phyloP scores from a whole-genome alignment of 805 yeast genomes.

The Lipomyces chichibuensis region DNA sequence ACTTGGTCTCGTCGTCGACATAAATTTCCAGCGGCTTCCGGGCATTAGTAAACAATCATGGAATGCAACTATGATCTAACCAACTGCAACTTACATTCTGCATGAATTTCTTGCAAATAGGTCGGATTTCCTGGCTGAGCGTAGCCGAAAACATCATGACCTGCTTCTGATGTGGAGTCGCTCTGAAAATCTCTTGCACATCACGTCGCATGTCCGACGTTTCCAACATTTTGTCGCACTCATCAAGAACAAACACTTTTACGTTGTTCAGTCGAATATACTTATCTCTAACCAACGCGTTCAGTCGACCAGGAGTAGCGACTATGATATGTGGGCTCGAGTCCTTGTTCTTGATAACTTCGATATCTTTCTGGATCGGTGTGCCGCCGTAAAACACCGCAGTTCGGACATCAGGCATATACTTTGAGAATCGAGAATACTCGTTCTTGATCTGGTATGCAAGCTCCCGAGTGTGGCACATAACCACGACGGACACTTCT shows the following conservation, averaged over 20 bases:
- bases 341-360: slow-evolving; percentile 85
- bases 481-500: slow-evolving; percentile 89
- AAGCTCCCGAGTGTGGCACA: slow-evolving; percentile 98
- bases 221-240: slow-evolving; percentile 97
- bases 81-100: slow-evolving; percentile 55
- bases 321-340: slow-evolving; percentile 96
- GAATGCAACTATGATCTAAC: not conserved
- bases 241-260: slow-evolving; percentile 94
- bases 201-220: slow-evolving; percentile 84
- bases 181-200: slow-evolving; percentile 96
- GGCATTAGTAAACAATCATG: not conserved
- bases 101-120: slow-evolving; percentile 96
- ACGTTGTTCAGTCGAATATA: slow-evolving; percentile 81
- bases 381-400: slow-evolving; percentile 98
- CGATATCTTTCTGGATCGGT: slow-evolving; percentile 80
- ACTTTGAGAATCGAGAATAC: slow-evolving; percentile 95
- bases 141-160: slow-evolving; percentile 99
- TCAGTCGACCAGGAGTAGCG: slow-evolving; percentile 97
- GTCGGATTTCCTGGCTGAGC: slow-evolving; percentile 88
- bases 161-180: slow-evolving; percentile 97
- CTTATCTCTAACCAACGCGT: slow-evolving; percentile 91
- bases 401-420: slow-evolving; percentile 96
- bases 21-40: slow-evolving; percentile 82
- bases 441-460: slow-evolving; percentile 98
- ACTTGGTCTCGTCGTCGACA: slow-evolving; percentile 96